phyloP scores from a whole-genome alignment of 2,329 filamentous ascomycete genomes.

The Macrophomina phaseolina region DNA sequence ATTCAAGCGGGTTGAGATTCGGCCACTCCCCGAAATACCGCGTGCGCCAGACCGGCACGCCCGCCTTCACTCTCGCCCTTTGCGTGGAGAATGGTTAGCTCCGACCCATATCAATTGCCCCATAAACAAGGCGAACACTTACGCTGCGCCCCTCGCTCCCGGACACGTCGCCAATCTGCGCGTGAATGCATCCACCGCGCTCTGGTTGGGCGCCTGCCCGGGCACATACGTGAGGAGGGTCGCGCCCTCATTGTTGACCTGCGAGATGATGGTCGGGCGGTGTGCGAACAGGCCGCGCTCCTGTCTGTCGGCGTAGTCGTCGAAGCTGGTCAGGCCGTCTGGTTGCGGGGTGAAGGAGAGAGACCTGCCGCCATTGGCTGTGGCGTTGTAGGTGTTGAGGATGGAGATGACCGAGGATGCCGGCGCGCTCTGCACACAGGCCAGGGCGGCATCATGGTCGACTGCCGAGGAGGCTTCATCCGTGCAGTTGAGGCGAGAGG shows the following conservation, averaged over 20 bases:
- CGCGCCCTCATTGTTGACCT: slow-evolving; percentile 6
- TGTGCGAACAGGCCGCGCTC: slow-evolving; percentile 31
- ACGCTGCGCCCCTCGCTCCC: slow-evolving; percentile 30
- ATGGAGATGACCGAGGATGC: slow-evolving; percentile 39
- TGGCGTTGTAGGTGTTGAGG: slow-evolving; percentile 35
- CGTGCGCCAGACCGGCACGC: slow-evolving; percentile 32
- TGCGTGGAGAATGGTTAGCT: slow-evolving; percentile 5
- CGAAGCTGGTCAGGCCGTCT: slow-evolving; percentile 41
- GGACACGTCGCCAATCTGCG: slow-evolving; percentile 29
- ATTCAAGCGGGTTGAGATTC: slow-evolving; percentile 13
- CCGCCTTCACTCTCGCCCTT: slow-evolving; percentile 26
- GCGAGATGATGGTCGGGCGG: slow-evolving; percentile 42
- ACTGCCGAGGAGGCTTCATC: no score
- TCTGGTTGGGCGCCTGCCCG: slow-evolving; percentile 29
- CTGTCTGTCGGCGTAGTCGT: slow-evolving; percentile 43
- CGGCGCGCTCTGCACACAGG: slow-evolving; percentile 45
- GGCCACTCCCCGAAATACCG: slow-evolving; percentile 31
- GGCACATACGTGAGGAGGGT: not conserved
- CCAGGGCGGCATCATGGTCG: slow-evolving; percentile 40
- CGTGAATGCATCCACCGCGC: slow-evolving; percentile 34
- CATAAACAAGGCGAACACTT: not conserved
- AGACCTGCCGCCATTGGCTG: slow-evolving; percentile 31
- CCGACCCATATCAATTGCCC: no score
- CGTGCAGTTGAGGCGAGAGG: slow-evolving; percentile 43
- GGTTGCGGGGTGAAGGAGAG: slow-evolving; percentile 38